Evolutionary conservation across 164 flowering plant species (phyloP).

Genomic region (Aristolochia fimbriata): DNA sequence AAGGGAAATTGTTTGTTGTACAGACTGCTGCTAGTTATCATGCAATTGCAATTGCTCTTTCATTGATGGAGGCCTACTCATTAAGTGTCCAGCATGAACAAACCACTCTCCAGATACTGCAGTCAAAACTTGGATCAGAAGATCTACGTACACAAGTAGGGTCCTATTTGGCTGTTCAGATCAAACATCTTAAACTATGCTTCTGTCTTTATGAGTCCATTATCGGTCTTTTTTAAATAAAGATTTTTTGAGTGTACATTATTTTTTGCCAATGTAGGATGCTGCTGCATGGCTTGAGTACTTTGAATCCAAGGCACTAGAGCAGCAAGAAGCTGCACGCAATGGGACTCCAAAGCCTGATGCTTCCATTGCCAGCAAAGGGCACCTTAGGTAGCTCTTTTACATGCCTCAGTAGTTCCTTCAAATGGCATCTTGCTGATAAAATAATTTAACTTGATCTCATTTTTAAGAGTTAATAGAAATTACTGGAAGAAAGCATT

Average conservation of each 20-base stretch:
- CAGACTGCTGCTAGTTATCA: conserved; percentile 98
- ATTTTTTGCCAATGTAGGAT: conserved; percentile 36
- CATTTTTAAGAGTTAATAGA: too few relatives aligned
- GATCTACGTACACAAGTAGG: conserved; percentile 90
- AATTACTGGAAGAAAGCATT: too few relatives aligned
- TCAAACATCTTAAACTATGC: not conserved
- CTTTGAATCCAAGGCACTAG: conserved; percentile 87
- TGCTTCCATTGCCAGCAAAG: conserved; percentile 96
- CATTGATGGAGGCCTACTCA: conserved; percentile 92
- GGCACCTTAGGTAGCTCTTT: conserved; percentile 66
- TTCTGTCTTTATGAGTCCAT: not conserved
- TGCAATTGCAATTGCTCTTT: conserved; percentile 94
- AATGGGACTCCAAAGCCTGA: conserved; percentile 95
- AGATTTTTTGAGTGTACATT: not conserved
- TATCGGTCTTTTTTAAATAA: not conserved
- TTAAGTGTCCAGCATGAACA: conserved; percentile 96
- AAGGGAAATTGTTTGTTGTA: not conserved
- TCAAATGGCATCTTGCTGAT: too few relatives aligned
- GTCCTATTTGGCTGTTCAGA: not conserved
- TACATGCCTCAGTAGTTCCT: too few relatives aligned
- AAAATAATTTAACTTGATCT: too few relatives aligned
- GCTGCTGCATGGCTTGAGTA: conserved; percentile 98
- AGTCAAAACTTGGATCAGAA: conserved; percentile 81
- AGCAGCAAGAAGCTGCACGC: conserved; percentile 99
- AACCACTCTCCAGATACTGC: conserved; percentile 83